Conservation (phyloP, 768 basidiomycete genomes). For the Serendipita sp. region DNA sequence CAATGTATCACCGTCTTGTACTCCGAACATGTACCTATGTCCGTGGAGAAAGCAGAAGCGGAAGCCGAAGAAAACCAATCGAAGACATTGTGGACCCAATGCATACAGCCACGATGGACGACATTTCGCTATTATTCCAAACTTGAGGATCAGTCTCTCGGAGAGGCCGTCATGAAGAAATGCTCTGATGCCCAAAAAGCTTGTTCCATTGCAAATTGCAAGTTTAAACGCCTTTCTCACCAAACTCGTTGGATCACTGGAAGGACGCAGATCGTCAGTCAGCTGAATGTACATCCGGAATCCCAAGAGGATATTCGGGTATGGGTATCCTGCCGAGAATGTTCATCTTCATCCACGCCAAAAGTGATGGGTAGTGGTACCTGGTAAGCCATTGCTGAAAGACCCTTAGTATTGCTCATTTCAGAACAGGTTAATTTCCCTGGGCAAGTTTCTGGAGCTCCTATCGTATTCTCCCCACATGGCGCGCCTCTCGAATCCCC, state of each 20-base stretch:
- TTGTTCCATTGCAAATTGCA: constrained; percentile 22
- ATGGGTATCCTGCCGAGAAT: constrained; percentile 38
- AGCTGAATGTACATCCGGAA: constrained; percentile 8
- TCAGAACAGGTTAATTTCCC: constrained; percentile 33
- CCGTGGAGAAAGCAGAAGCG: not conserved
- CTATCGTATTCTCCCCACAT: constrained; percentile 31
- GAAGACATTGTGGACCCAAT: constrained; percentile 17
- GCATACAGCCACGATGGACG: constrained; percentile 33
- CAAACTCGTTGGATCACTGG: constrained; percentile 29
- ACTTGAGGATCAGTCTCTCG: constrained; percentile 22
- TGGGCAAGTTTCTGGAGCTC: constrained; percentile 43
- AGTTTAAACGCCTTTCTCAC: constrained; percentile 19
- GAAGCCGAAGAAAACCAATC: constrained; percentile 12
- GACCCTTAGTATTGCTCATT: not conserved
- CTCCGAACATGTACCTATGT: constrained; percentile 24
- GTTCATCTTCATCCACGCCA: constrained; percentile 23
- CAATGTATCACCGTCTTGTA: constrained; percentile 41
- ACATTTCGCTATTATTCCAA: constrained; percentile 37
- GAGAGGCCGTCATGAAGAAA: constrained; percentile 27
- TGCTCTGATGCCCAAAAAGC: constrained; percentile 20
- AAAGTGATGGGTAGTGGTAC: constrained; percentile 32
- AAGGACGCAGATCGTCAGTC: constrained; percentile 19
- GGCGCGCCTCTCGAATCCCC: constrained; percentile 20
- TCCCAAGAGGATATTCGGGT: constrained; percentile 22
- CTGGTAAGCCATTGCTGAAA: constrained; percentile 27